Conservation (phyloP, 1,284 basidiomycete species). For the Apiotrichum gracile region DNA sequence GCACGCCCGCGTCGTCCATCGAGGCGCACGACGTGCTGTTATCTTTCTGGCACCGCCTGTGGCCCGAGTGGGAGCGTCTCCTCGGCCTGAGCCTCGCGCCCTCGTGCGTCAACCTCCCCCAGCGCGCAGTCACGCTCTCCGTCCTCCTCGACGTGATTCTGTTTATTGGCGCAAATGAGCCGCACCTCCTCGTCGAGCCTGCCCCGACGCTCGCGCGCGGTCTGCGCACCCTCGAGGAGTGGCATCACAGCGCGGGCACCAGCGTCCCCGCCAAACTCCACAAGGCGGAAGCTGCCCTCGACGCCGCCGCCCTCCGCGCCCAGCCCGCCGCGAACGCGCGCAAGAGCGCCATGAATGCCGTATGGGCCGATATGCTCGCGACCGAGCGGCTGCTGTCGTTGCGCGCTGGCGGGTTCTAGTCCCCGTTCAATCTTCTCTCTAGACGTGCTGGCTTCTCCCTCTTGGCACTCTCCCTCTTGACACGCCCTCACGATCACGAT, state of each 20-base stretch:
- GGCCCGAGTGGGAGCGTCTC: constrained; percentile 38
- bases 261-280: constrained; percentile 3
- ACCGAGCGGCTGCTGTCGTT: constrained; percentile 9
- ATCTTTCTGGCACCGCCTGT: constrained; percentile 31
- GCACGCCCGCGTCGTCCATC: not conserved
- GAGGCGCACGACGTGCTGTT: constrained; percentile 16
- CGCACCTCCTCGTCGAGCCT: constrained; percentile 20
- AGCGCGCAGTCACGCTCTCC: constrained; percentile 26
- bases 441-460: too few species aligned
- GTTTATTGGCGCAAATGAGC: constrained; percentile 23
- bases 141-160: constrained; percentile 34
- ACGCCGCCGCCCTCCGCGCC: constrained; percentile 1
- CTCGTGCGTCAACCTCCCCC: constrained; percentile 27
- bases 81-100: constrained; percentile 23
- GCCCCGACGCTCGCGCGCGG: constrained; percentile 17
- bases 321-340: constrained; percentile 3
- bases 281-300: constrained; percentile 9
- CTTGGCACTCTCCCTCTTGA: too few species aligned
- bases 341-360: not conserved
- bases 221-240: constrained; percentile 17
- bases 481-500: too few species aligned
- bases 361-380: constrained; percentile 13
- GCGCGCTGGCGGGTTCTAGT: not conserved
- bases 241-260: not conserved
- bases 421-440: too few species aligned